Conservation (phyloP, 1,284 basidiomycete genomes). For the Kwoniella shivajii region DNA sequence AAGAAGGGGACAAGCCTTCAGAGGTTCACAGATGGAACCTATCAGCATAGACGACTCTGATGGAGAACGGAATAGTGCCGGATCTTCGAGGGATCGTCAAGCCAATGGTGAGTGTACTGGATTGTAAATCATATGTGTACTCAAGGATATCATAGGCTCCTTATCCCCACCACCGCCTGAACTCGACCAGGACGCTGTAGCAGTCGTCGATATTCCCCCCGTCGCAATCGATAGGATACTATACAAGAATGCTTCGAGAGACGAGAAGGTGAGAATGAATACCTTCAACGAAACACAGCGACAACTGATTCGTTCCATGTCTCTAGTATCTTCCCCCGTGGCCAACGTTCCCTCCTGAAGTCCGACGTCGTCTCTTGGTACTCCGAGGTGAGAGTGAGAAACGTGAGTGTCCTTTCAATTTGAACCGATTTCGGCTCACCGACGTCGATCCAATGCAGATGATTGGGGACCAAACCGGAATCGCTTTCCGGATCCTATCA, state of each 20-base stretch:
- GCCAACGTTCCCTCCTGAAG: not conserved
- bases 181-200: conserved; percentile 25
- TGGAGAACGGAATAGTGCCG: conserved; percentile 59
- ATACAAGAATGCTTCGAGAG: conserved; percentile 34
- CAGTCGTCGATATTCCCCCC: not conserved
- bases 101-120: not conserved
- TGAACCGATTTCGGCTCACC: not conserved
- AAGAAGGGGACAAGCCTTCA: not conserved
- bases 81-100: conserved; percentile 35
- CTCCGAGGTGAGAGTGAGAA: conserved; percentile 27
- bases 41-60: conserved; percentile 32
- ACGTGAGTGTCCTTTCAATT: conserved; percentile 23
- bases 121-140: not conserved
- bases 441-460: conserved; percentile 18
- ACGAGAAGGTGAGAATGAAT: conserved; percentile 23
- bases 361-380: conserved; percentile 18
- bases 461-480: conserved; percentile 60
- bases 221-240: conserved; percentile 28
- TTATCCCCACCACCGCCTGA: conserved; percentile 52
- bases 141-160: conserved; percentile 1
- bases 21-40: conserved; percentile 10
- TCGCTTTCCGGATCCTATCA: conserved; percentile 83
- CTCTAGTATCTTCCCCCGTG: conserved; percentile 32
- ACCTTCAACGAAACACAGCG: no score
- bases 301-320: not conserved